Evolutionary conservation across 768 basidiomycete species (phyloP).

Genomic region (Kwoniella sp.): DNA sequence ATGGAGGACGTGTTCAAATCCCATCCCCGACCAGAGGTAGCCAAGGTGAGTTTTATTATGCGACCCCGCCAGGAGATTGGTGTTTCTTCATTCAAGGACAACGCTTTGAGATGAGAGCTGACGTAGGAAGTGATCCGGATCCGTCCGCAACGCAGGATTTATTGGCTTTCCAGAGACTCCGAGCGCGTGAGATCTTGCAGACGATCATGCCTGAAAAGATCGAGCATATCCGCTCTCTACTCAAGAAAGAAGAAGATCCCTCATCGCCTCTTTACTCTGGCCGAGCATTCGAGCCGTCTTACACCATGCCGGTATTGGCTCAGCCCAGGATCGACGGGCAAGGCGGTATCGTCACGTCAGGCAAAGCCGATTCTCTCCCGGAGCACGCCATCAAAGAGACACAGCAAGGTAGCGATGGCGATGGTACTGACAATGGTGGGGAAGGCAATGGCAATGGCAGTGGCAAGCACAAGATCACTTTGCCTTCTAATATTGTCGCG

Average conservation of each 20-base stretch:
- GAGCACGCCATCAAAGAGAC: neutral
- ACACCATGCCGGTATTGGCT: conserved; percentile 17
- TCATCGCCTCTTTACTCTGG: conserved; percentile 30
- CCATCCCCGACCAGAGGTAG: conserved; percentile 27
- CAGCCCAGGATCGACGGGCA: conserved; percentile 23
- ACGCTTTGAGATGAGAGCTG: neutral
- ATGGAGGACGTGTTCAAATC: conserved; percentile 41
- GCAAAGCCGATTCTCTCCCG: neutral
- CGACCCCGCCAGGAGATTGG: neutral
- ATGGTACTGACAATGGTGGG: neutral
- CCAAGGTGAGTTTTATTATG: conserved; percentile 25
- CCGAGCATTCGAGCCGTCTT: conserved; percentile 14
- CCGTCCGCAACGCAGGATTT: conserved; percentile 29
- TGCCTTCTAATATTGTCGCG: conserved; percentile 18
- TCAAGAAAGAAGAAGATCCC: conserved; percentile 34
- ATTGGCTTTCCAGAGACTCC: conserved; percentile 19
- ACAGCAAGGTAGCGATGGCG: neutral
- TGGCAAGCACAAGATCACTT: conserved; percentile 7
- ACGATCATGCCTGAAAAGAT: conserved; percentile 38
- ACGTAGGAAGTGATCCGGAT: too few species aligned
- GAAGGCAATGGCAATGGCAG: neutral
- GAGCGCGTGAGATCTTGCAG: conserved; percentile 38
- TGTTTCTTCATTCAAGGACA: too few species aligned
- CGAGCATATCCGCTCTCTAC: conserved; percentile 26
- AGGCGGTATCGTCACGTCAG: neutral